phyloP scores from a whole-genome alignment of 371 early-diverging fungal genomes.

The Mortierella sp. region DNA sequence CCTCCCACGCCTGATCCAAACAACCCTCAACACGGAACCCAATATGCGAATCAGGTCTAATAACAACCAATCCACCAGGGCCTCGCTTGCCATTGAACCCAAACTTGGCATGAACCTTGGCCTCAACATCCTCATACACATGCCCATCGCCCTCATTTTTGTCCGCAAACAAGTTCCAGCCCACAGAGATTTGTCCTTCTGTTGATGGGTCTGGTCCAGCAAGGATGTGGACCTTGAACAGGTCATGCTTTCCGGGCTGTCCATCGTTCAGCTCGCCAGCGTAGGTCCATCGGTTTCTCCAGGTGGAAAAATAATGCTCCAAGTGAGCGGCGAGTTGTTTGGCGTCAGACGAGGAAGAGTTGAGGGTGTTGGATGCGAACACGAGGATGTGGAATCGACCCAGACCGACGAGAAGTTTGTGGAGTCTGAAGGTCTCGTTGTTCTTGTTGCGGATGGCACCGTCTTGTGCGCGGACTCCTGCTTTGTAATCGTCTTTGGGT shows the following conservation, averaged over 20 bases:
- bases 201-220: not conserved
- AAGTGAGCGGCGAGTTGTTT: constrained; percentile 17
- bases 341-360: not conserved
- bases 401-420: constrained; percentile 21
- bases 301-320: constrained; percentile 4
- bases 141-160: constrained; percentile 28
- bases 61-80: constrained; percentile 35
- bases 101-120: constrained; percentile 30
- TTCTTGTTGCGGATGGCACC: constrained; percentile 14
- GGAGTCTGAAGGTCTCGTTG: constrained; percentile 1
- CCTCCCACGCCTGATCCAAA: constrained; percentile 28
- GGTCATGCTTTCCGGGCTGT: constrained; percentile 19
- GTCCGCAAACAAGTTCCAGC: not conserved
- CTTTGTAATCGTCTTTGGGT: constrained; percentile 16
- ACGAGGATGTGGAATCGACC: constrained; percentile 45
- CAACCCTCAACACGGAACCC: constrained; percentile 36
- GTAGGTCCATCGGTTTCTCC: constrained; percentile 27
- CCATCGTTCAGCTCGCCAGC: constrained; percentile 20
- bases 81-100: constrained; percentile 24
- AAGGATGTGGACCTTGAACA: constrained; percentile 35
- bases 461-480: constrained; percentile 39
- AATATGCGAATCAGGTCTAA: constrained; percentile 45
- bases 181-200: not conserved
- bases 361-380: constrained; percentile 29
- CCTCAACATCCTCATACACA: constrained; percentile 20